Conservation (phyloP, 352 stramenopile genomes). For the Pythium phragmitis region DNA sequence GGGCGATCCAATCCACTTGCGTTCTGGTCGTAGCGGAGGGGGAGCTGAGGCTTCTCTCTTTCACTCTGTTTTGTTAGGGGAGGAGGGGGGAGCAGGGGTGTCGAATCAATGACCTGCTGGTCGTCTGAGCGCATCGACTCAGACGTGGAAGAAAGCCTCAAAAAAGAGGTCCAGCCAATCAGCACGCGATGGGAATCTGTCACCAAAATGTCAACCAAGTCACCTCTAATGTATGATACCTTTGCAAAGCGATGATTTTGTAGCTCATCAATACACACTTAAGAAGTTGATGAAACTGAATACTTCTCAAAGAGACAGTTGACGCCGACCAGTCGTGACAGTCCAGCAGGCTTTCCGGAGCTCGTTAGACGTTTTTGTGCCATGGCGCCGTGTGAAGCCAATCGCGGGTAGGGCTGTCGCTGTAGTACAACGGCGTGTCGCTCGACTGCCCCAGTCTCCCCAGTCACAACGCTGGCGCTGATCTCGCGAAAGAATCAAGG, state of each 20-base stretch:
- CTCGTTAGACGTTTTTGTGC: neutral
- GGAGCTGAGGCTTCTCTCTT: slow-evolving; percentile 5
- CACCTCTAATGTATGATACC: slow-evolving; percentile 15
- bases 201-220: slow-evolving; percentile 21
- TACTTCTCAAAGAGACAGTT: slow-evolving; percentile 28
- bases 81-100: neutral
- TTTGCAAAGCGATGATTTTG: too few relatives aligned
- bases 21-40: slow-evolving; percentile 1
- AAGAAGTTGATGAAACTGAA: slow-evolving; percentile 3
- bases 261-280: neutral
- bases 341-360: neutral
- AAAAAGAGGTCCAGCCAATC: slow-evolving; percentile 22
- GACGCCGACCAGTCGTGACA: slow-evolving; percentile 7
- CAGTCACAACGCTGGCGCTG: neutral
- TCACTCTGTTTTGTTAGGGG: neutral
- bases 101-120: slow-evolving; percentile 5
- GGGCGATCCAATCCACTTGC: neutral
- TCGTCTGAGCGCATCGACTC: slow-evolving; percentile 23
- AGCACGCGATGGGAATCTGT: slow-evolving; percentile 15
- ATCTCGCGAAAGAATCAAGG: neutral
- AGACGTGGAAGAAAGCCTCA: slow-evolving; percentile 24
- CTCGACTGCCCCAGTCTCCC: slow-evolving; percentile 1
- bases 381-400: slow-evolving; percentile 10
- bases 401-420: slow-evolving; percentile 14
- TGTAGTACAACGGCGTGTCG: slow-evolving; percentile 1